These are phyloP conservation scores for Hanseniaspora lindneri DNA, from an alignment of 805 yeast genomes.

Conservation along the genomic window DNA sequence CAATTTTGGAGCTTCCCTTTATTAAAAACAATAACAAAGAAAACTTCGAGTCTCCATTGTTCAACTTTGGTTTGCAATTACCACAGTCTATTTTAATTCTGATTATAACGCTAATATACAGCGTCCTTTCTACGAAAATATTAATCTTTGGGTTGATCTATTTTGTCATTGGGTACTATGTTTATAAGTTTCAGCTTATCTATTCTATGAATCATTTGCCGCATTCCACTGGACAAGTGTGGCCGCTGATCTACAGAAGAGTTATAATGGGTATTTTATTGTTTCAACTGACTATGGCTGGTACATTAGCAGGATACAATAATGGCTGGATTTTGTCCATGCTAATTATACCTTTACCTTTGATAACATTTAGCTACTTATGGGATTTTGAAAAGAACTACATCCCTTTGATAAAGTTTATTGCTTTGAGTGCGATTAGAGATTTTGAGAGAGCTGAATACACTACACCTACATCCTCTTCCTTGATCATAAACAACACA, in stretches of 20 bases:
- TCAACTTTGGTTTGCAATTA: conserved; percentile 79
- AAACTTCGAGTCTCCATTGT: conserved; percentile 75
- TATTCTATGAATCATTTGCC: conserved; percentile 91
- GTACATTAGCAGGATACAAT: conserved; percentile 66
- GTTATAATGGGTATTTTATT: conserved; percentile 67
- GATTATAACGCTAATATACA: conserved; percentile 73
- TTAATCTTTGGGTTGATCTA: conserved; percentile 73
- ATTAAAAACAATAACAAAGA: conserved; percentile 51
- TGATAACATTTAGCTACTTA: conserved; percentile 49
- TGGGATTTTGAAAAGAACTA: conserved; percentile 77
- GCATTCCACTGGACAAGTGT: conserved; percentile 91
- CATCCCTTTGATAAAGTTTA: conserved; percentile 68
- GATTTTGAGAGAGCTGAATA: conserved; percentile 31
- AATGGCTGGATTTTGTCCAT: conserved; percentile 67
- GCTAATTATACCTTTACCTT: conserved; percentile 62
- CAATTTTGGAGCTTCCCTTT: conserved; percentile 61
- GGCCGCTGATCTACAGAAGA: conserved; percentile 83
- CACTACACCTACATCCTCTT: conserved; percentile 18
- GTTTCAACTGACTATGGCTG: conserved; percentile 88
- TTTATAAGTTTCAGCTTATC: conserved; percentile 79
- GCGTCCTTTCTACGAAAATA: conserved; percentile 80
- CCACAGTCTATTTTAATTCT: conserved; percentile 86
- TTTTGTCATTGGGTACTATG: conserved; percentile 74
- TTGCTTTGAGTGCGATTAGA: conserved; percentile 73
- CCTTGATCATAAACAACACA: background rate